A percentile compares a stretch with the other conserved stretches of the same genome.
Evolutionary conservation across 345 rosid genomes (phyloP).

Genomic region (Dovyalis caffra): DNA sequence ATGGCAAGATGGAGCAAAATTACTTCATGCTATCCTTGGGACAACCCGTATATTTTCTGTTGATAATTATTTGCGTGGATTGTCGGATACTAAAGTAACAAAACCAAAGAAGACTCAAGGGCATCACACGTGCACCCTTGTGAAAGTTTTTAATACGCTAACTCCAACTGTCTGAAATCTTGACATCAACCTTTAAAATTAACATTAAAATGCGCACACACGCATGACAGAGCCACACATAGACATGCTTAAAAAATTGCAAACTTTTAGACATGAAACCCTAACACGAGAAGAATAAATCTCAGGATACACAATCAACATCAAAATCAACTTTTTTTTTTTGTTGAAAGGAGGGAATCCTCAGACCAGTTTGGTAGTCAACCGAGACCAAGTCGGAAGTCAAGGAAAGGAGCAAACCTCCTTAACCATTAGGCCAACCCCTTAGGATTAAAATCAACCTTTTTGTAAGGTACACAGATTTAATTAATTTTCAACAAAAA

Average conservation of each 20-base stretch:
- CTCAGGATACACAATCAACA: background rate
- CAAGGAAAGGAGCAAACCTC: no score
- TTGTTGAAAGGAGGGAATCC: no score
- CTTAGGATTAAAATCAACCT: no score
- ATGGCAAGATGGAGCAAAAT: background rate
- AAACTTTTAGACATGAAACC: background rate
- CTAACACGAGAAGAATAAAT: background rate
- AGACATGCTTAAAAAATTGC: background rate
- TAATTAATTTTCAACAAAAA: background rate
- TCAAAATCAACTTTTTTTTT: background rate
- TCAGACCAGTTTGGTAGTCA: no score
- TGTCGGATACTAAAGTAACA: background rate
- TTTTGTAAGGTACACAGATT: background rate
- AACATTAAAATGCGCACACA: background rate
- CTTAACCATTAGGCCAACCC: no score
- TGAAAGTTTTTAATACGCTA: background rate
- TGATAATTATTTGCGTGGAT: background rate
- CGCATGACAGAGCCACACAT: background rate
- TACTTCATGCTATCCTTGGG: background rate
- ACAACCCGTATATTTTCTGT: background rate
- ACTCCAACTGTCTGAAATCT: background rate
- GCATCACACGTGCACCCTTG: conserved; percentile 5
- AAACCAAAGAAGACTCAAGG: background rate
- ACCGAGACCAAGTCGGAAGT: no score
- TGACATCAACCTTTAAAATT: background rate